Evolutionary conservation across 2,329 filamentous ascomycete genomes (phyloP).

Genomic region (Sporothrix globosa): DNA sequence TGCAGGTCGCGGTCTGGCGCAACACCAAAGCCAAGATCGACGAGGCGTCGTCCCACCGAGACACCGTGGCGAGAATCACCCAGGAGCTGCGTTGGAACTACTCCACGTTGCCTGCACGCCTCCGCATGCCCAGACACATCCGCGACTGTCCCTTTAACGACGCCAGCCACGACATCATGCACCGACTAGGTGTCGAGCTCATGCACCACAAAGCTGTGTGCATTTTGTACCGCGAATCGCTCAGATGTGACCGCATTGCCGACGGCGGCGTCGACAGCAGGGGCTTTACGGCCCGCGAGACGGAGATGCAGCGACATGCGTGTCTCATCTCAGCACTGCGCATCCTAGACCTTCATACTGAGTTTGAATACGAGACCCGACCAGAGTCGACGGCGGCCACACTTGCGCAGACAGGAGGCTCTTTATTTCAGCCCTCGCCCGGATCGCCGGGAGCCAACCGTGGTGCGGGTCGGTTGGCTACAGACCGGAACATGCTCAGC

Average conservation of each 20-base stretch:
- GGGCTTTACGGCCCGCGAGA: conserved; percentile 11
- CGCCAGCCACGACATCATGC: conserved; percentile 51
- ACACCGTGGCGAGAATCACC: conserved; percentile 27
- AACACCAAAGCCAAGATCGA: neutral
- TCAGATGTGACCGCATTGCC: conserved; percentile 38
- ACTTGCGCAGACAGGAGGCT: neutral
- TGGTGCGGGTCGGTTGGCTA: conserved; percentile 55
- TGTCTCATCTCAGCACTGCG: conserved; percentile 57
- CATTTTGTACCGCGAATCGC: conserved; percentile 59
- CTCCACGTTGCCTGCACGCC: conserved; percentile 28
- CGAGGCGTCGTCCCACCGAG: neutral
- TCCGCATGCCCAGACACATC: conserved; percentile 35
- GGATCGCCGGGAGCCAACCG: neutral
- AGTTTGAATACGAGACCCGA: conserved; percentile 53
- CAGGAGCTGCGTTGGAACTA: conserved; percentile 29
- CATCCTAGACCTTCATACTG: conserved; percentile 53
- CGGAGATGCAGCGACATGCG: conserved; percentile 53
- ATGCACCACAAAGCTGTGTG: conserved; percentile 59
- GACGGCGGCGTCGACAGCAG: conserved; percentile 42
- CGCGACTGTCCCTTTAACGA: conserved; percentile 47
- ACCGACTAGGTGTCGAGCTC: conserved; percentile 55
- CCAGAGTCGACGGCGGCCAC: conserved; percentile 41
- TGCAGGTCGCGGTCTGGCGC: conserved; percentile 49
- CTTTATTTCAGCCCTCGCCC: neutral
- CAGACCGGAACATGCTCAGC: conserved; percentile 59